Evolutionary conservation across 2,329 filamentous ascomycete genomes (phyloP).

Genomic region (Pseudofabraea citricarpa): DNA sequence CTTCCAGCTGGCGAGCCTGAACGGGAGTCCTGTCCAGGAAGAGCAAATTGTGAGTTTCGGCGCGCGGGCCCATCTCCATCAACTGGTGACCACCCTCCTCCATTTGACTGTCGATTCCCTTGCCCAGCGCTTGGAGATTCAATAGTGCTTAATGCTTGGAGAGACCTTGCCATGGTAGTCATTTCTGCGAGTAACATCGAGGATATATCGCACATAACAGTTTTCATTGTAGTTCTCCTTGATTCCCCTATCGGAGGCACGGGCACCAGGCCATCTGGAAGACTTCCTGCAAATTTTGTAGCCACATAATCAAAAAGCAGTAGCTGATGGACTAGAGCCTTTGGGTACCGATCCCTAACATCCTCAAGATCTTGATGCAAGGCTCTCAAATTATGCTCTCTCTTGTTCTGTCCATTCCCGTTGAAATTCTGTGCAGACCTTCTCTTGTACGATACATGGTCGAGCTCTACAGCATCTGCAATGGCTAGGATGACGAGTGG

Average conservation of each 20-base stretch:
- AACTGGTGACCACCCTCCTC: conserved; percentile 35
- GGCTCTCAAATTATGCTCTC: conserved; percentile 53
- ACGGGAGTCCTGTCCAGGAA: conserved; percentile 38
- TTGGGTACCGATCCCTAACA: conserved; percentile 67
- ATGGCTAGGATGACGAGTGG: conserved; percentile 79
- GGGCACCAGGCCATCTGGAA: conserved; percentile 64
- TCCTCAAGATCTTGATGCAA: conserved; percentile 65
- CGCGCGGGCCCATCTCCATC: conserved; percentile 37
- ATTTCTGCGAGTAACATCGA: conserved; percentile 70
- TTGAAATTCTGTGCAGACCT: conserved; percentile 48
- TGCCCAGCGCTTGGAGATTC: conserved; percentile 65
- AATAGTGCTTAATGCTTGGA: conserved; percentile 69
- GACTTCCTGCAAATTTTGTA: conserved; percentile 41
- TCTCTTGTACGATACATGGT: conserved; percentile 49
- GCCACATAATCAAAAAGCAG: conserved; percentile 71
- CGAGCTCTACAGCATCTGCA: conserved; percentile 72
- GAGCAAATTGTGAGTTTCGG: conserved; percentile 51
- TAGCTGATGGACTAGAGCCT: conserved; percentile 72
- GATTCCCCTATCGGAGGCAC: conserved; percentile 66
- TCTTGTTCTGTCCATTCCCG: conserved; percentile 38
- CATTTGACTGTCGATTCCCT: conserved; percentile 35
- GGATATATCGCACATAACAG: conserved; percentile 74
- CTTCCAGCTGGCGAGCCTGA: conserved; percentile 49
- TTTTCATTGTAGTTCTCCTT: conserved; percentile 75
- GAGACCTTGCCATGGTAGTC: conserved; percentile 66